These are phyloP conservation scores for Arachis hypogaea DNA, from an alignment of 306 rosid species.

Conservation along the genomic window DNA sequence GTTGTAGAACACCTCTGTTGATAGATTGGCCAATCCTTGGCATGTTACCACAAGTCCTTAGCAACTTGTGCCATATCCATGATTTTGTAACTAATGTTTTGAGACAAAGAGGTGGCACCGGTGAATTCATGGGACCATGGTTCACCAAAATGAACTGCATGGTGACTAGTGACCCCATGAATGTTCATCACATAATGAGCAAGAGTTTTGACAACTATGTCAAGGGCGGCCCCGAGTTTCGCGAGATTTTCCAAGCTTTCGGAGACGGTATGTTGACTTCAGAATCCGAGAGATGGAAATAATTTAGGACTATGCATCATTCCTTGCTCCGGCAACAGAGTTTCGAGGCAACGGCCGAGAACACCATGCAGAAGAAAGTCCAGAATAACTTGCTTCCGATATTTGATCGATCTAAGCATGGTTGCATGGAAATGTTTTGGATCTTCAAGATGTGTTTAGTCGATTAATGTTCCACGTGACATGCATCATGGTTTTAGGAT, in stretches of 20 bases:
- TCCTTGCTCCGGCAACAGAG: neutral
- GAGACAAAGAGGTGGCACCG: slow-evolving; percentile 32
- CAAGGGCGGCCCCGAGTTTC: slow-evolving; percentile 41
- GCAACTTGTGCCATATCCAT: slow-evolving; percentile 6
- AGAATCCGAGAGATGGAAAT: slow-evolving; percentile 42
- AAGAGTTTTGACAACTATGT: slow-evolving; percentile 39
- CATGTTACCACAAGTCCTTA: slow-evolving; percentile 37
- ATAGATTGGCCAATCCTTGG: slow-evolving; percentile 50
- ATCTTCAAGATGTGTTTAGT: slow-evolving; percentile 50
- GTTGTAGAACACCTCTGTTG: slow-evolving; percentile 3
- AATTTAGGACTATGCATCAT: slow-evolving; percentile 32
- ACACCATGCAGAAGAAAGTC: slow-evolving; percentile 31
- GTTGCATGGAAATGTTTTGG: slow-evolving; percentile 21
- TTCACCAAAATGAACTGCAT: slow-evolving; percentile 31
- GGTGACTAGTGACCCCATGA: slow-evolving; percentile 44
- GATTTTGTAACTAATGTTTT: slow-evolving; percentile 2
- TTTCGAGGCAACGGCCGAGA: slow-evolving; percentile 29
- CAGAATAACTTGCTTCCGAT: slow-evolving; percentile 24
- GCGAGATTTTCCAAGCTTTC: slow-evolving; percentile 42
- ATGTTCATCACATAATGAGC: slow-evolving; percentile 40
- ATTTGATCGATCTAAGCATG: slow-evolving; percentile 6
- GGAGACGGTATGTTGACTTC: slow-evolving; percentile 47
- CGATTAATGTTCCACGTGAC: slow-evolving; percentile 48
- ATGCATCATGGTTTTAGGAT: slow-evolving; percentile 47
- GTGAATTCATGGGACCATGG: slow-evolving; percentile 42